Conservation (phyloP, 2,329 filamentous ascomycete species). For the Xylaria multiplex region DNA sequence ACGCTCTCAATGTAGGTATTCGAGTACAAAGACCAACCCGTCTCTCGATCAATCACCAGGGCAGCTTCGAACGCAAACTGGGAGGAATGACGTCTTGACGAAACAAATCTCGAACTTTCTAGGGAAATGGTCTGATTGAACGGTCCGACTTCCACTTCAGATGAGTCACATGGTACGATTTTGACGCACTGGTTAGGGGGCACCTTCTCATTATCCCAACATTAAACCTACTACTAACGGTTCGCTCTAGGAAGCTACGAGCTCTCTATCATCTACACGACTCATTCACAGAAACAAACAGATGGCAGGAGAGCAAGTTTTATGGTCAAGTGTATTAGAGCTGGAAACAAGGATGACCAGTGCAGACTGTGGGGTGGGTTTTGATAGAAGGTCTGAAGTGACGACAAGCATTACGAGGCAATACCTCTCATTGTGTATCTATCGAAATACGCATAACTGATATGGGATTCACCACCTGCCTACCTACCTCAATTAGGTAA, state of each 20-base stretch:
- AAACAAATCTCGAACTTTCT: neutral
- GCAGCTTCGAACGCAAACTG: neutral
- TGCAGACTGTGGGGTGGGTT: neutral
- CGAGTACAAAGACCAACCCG: neutral
- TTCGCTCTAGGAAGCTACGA: constrained; percentile 2
- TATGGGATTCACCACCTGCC: too few relatives aligned
- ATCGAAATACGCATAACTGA: too few relatives aligned
- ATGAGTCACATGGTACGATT: neutral
- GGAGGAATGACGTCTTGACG: neutral
- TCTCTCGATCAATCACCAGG: too few relatives aligned
- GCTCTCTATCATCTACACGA: neutral
- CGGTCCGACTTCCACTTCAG: neutral
- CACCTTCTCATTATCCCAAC: neutral
- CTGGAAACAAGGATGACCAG: neutral
- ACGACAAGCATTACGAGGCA: too few relatives aligned
- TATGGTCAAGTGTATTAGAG: neutral
- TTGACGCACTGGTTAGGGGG: neutral
- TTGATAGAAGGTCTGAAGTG: too few relatives aligned
- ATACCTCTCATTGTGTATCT: too few relatives aligned
- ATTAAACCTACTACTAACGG: neutral
- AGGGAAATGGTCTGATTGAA: neutral
- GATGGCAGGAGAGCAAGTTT: neutral
- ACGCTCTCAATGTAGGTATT: too few relatives aligned
- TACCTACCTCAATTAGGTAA: too few relatives aligned
- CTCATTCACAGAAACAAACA: too few relatives aligned